phyloP scores from a whole-genome alignment of 345 rosid species.

The Schrenkiella parvula region DNA sequence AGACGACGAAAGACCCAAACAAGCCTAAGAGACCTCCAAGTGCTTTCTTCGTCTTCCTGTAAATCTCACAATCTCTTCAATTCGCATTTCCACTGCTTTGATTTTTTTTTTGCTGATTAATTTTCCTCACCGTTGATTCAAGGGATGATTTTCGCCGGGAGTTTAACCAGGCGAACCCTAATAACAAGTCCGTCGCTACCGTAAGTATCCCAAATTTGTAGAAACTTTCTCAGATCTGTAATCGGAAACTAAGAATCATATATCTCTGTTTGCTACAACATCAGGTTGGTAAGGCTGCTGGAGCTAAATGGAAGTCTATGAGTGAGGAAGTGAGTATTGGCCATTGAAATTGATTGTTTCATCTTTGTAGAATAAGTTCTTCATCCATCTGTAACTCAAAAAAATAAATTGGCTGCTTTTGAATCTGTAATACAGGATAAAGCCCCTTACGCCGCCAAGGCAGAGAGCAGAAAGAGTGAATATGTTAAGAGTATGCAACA shows the following conservation, averaged over 20 bases:
- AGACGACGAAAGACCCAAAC: constrained; percentile 78
- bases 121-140: background rate
- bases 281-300: constrained; percentile 87
- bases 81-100: background rate
- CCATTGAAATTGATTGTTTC: background rate
- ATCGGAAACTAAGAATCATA: background rate
- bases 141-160: constrained; percentile 71
- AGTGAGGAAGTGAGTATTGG: constrained; percentile 49
- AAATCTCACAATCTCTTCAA: constrained; percentile 3
- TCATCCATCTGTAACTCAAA: background rate
- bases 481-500: constrained; percentile 57
- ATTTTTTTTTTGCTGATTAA: background rate
- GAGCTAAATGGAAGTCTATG: constrained; percentile 73
- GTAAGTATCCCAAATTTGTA: constrained; percentile 31
- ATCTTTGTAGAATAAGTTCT: background rate
- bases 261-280: background rate
- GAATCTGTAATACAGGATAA: constrained; percentile 45
- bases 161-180: constrained; percentile 65
- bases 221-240: constrained; percentile 16
- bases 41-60: constrained; percentile 89
- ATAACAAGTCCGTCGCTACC: constrained; percentile 77
- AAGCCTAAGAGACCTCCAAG: constrained; percentile 88
- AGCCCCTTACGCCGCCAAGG: constrained; percentile 50
- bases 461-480: constrained; percentile 62
- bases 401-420: too few relatives aligned